phyloP scores from a whole-genome alignment of 495 filamentous ascomycete genomes.

The Penicillium manginii region DNA sequence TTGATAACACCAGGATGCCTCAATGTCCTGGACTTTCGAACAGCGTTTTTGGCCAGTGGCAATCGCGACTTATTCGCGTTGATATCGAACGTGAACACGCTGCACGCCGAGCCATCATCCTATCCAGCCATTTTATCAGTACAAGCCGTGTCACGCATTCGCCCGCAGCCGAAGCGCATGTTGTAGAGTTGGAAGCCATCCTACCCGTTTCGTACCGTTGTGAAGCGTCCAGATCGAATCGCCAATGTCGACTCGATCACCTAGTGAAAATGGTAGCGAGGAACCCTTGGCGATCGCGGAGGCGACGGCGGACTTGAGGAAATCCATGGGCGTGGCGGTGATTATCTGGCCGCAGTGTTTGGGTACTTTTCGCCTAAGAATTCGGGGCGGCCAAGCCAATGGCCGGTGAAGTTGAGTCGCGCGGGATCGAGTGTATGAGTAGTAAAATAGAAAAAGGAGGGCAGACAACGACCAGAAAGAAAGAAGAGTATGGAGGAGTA shows the following conservation, averaged over 20 bases:
- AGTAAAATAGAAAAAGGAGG: not conserved
- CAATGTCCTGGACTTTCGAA: conserved; percentile 87
- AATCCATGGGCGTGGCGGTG: conserved; percentile 69
- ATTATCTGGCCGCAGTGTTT: conserved; percentile 11
- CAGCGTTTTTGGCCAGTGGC: conserved; percentile 87
- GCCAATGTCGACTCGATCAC: conserved; percentile 85
- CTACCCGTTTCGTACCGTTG: conserved; percentile 88
- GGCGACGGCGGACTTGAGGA: conserved; percentile 94
- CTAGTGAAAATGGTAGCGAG: conserved; percentile 87
- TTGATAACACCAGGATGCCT: conserved; percentile 93
- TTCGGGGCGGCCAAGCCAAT: conserved; percentile 7
- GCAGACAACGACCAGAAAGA: not conserved
- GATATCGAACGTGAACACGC: conserved; percentile 94
- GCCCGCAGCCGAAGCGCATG: conserved; percentile 6
- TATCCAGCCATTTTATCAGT: conserved; percentile 35
- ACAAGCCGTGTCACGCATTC: conserved; percentile 2
- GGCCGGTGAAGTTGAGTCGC: not conserved
- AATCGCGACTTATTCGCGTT: conserved; percentile 74
- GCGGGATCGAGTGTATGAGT: not conserved
- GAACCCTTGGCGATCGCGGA: conserved; percentile 95
- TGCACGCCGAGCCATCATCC: conserved; percentile 93
- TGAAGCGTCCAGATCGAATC: conserved; percentile 90
- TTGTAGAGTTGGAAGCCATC: conserved; percentile 28
- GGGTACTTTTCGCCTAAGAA: conserved; percentile 1
- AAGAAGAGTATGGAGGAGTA: not conserved